These are phyloP conservation scores for Kernera saxatilis DNA, from an alignment of 345 rosid species.

Conservation along the genomic window DNA sequence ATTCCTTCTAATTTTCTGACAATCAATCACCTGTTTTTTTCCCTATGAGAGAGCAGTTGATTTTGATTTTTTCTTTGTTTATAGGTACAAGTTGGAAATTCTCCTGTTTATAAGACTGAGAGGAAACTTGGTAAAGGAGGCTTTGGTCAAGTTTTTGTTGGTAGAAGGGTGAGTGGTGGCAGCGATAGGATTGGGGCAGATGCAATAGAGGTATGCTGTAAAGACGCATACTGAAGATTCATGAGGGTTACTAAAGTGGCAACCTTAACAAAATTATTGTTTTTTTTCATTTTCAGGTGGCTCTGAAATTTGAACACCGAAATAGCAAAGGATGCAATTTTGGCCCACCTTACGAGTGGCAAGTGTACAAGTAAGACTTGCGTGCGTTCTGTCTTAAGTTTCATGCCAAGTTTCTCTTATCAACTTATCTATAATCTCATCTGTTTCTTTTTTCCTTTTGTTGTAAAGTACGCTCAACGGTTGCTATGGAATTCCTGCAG, in stretches of 20 bases:
- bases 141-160: slow-evolving; percentile 86
- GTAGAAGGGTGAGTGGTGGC: slow-evolving; percentile 50
- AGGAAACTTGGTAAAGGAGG: slow-evolving; percentile 85
- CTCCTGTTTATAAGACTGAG: slow-evolving; percentile 59
- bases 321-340: slow-evolving; percentile 93
- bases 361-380: slow-evolving; percentile 73
- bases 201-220: slow-evolving; percentile 51
- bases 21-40: background rate
- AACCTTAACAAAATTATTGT: background rate
- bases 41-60: background rate
- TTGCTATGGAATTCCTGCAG: slow-evolving; percentile 83
- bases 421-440: background rate
- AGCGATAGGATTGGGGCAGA: slow-evolving; percentile 49
- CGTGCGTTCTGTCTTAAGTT: background rate
- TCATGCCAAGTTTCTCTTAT: background rate
- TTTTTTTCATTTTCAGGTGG: slow-evolving; percentile 54
- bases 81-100: slow-evolving; percentile 70
- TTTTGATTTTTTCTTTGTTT: background rate
- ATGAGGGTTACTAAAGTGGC: background rate
- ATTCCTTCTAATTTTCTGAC: background rate
- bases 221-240: background rate
- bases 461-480: slow-evolving; percentile 50
- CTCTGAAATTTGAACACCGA: slow-evolving; percentile 89
- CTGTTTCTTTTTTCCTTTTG: background rate
- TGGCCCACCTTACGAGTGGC: slow-evolving; percentile 99